Conservation (phyloP, 129 eudicot species). For the Saussurea involucrata region DNA sequence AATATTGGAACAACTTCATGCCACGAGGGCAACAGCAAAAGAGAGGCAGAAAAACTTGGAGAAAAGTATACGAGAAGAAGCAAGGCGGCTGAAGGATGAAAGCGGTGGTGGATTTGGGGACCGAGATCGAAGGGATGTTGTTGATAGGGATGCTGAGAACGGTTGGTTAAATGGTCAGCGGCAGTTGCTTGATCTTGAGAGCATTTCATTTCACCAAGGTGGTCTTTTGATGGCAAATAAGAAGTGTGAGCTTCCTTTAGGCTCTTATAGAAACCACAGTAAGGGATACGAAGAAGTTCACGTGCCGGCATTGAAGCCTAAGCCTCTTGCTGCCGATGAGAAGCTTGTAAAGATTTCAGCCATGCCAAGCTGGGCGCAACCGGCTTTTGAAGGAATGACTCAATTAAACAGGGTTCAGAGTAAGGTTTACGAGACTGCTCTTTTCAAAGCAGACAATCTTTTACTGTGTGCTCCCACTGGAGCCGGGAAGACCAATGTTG, state of each 20-base stretch:
- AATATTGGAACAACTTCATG: slow-evolving; percentile 86
- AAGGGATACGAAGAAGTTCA: slow-evolving; percentile 96
- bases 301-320: slow-evolving; percentile 82
- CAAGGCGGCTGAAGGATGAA: slow-evolving; percentile 84
- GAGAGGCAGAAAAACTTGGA: slow-evolving; percentile 93
- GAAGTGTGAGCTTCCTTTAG: slow-evolving; percentile 79
- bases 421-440: slow-evolving; percentile 85
- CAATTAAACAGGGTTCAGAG: slow-evolving; percentile 91
- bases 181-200: slow-evolving; percentile 87
- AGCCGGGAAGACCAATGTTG: slow-evolving; percentile 97
- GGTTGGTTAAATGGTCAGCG: slow-evolving; percentile 89
- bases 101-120: slow-evolving; percentile 56
- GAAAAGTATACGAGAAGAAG: slow-evolving; percentile 92
- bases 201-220: slow-evolving; percentile 75
- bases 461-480: slow-evolving; percentile 96
- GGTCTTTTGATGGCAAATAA: slow-evolving; percentile 80
- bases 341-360: slow-evolving; percentile 58
- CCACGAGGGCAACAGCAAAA: slow-evolving; percentile 89
- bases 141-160: slow-evolving; percentile 71
- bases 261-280: slow-evolving; percentile 65
- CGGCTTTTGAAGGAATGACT: slow-evolving; percentile 77
- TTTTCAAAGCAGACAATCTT: slow-evolving; percentile 69
- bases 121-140: slow-evolving; percentile 41
- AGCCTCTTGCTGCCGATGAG: slow-evolving; percentile 60
- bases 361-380: slow-evolving; percentile 92